Conservation (phyloP, 2,329 filamentous ascomycete species). For the Mollisiaceae sp. region DNA sequence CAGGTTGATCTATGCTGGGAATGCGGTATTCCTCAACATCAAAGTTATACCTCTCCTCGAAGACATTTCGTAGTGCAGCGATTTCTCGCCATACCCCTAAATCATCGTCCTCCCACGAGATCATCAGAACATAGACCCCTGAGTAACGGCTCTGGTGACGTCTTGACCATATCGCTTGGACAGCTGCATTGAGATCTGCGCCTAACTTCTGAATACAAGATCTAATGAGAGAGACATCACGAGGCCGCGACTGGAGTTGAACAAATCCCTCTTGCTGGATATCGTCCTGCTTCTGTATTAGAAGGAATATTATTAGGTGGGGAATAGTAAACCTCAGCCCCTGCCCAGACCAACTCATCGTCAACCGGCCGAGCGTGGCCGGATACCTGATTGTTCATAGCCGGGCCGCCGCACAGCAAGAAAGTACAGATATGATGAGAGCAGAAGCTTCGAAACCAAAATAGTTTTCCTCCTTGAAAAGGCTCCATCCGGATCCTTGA, state of each 20-base stretch:
- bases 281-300: background rate
- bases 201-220: conserved; percentile 11
- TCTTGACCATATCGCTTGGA: conserved; percentile 21
- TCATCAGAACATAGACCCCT: conserved; percentile 18
- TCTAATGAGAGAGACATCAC: conserved; percentile 11
- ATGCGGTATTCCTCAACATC: conserved; percentile 18
- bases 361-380: background rate
- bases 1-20: conserved; percentile 10
- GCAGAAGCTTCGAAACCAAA: no score
- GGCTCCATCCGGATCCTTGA: background rate
- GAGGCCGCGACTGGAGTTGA: conserved; percentile 12
- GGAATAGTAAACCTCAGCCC: background rate
- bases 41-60: conserved; percentile 18
- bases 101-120: conserved; percentile 26
- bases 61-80: conserved; percentile 12
- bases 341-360: background rate
- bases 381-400: background rate
- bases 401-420: background rate
- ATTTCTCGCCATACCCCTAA: conserved; percentile 17
- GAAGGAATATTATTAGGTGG: no score
- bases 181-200: conserved; percentile 15
- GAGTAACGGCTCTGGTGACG: conserved; percentile 17
- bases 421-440: background rate
- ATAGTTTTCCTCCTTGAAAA: background rate
- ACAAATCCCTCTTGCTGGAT: conserved; percentile 9